A percentile compares a stretch with the other conserved stretches of the same genome.
Evolutionary conservation across 495 filamentous ascomycete species (phyloP).

Genomic region (Aspergillus baeticus): DNA sequence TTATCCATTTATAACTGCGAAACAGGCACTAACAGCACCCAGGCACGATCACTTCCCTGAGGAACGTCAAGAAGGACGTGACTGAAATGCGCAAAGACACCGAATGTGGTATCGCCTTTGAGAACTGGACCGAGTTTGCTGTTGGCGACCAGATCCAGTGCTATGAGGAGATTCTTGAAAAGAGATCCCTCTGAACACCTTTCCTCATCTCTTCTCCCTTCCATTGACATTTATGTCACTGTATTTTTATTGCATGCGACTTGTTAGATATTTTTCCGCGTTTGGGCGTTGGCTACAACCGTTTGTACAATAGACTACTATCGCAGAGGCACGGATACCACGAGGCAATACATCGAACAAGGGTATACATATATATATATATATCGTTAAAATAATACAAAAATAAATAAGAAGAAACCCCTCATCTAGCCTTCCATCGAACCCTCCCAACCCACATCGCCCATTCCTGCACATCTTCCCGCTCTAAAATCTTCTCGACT

Average conservation of each 20-base stretch:
- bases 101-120: conserved; percentile 90
- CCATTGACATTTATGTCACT: not conserved
- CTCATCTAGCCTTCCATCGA: conserved; percentile 59
- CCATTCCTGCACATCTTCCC: conserved; percentile 73
- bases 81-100: conserved; percentile 83
- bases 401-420: not conserved
- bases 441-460: conserved; percentile 64
- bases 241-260: not conserved
- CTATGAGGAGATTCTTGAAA: conserved; percentile 76
- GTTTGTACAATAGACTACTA: not conserved
- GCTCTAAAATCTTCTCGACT: conserved; percentile 63
- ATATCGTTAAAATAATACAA: not conserved
- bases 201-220: not conserved
- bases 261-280: not conserved
- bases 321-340: no score
- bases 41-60: conserved; percentile 79
- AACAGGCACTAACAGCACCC: not conserved
- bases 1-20: not conserved
- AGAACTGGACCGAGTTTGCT: conserved; percentile 71
- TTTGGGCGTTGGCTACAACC: not conserved
- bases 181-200: conserved; percentile 51
- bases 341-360: not conserved
- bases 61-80: conserved; percentile 89
- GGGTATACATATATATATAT: not conserved
- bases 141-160: conserved; percentile 83